These are phyloP conservation scores for Kwoniella pini DNA, from an alignment of 768 basidiomycete genomes.

Conservation along the genomic window DNA sequence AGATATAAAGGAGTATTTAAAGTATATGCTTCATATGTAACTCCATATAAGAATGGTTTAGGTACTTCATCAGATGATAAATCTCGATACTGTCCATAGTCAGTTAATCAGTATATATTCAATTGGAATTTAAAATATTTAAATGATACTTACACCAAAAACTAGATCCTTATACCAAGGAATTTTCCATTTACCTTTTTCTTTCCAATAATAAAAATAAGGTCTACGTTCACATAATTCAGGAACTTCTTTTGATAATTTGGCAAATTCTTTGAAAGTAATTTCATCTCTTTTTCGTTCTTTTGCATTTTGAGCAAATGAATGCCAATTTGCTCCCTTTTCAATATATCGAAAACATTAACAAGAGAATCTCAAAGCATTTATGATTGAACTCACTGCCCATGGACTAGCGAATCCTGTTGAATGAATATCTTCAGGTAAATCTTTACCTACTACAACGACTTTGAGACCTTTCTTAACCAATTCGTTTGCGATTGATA, in stretches of 20 bases:
- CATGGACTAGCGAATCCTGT: conserved; percentile 53
- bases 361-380: too few species aligned
- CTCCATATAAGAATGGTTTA: conserved; percentile 49
- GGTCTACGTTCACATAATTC: conserved; percentile 34
- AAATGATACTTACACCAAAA: background rate
- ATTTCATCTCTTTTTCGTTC: conserved; percentile 29
- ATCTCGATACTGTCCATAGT: conserved; percentile 18
- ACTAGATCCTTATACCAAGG: conserved; percentile 40
- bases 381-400: conserved; percentile 48
- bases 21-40: conserved; percentile 60
- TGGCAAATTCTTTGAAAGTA: conserved; percentile 36
- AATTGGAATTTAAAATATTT: background rate
- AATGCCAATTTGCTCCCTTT: conserved; percentile 54
- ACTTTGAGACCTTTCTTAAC: conserved; percentile 38
- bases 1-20: conserved; percentile 62
- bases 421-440: conserved; percentile 51
- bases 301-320: conserved; percentile 36
- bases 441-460: conserved; percentile 51
- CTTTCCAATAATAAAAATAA: conserved; percentile 39
- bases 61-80: conserved; percentile 22
- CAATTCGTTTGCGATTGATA: conserved; percentile 49
- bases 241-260: conserved; percentile 41
- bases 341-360: too few species aligned
- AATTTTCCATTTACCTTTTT: conserved; percentile 5
- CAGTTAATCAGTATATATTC: background rate